phyloP scores from a whole-genome alignment of 176 grass and related monocot genomes.

The Oryza coarctata region DNA sequence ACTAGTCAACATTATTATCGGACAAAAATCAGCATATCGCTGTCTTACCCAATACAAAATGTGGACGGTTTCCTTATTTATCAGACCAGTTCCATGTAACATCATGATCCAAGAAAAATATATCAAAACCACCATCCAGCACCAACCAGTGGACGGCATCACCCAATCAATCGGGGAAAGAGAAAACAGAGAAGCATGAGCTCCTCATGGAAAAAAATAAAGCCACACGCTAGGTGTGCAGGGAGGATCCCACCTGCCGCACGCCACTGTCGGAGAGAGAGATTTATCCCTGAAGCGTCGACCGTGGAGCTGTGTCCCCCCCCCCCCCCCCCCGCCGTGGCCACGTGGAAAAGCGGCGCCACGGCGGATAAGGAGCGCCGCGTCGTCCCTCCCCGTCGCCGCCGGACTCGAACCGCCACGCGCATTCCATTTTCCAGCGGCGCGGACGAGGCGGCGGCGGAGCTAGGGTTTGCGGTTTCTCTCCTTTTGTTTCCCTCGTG shows the following conservation, averaged over 20 bases:
- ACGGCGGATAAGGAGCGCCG: slow-evolving; percentile 47
- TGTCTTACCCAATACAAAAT: too few species aligned
- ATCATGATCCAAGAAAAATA: slow-evolving; percentile 25
- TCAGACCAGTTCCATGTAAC: background rate
- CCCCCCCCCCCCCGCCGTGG: too few species aligned
- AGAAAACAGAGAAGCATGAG: background rate
- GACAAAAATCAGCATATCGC: background rate
- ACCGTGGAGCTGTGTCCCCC: too few species aligned
- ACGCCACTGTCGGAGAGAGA: background rate
- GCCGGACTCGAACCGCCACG: background rate
- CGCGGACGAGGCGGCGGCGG: background rate
- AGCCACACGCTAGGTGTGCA: slow-evolving; percentile 26
- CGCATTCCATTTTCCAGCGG: background rate
- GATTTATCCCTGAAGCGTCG: slow-evolving; percentile 43
- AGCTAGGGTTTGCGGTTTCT: background rate
- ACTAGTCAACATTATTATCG: too few species aligned
- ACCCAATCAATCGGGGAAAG: background rate
- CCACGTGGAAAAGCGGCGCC: slow-evolving; percentile 80
- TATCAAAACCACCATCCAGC: slow-evolving; percentile 15
- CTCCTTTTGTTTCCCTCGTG: background rate
- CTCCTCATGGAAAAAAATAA: too few species aligned
- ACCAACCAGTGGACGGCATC: background rate
- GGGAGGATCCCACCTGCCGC: slow-evolving; percentile 6
- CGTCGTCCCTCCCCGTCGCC: background rate
- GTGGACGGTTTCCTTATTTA: background rate